These are phyloP conservation scores for Delonix regia DNA, from an alignment of 306 rosid species.

Conservation along the genomic window DNA sequence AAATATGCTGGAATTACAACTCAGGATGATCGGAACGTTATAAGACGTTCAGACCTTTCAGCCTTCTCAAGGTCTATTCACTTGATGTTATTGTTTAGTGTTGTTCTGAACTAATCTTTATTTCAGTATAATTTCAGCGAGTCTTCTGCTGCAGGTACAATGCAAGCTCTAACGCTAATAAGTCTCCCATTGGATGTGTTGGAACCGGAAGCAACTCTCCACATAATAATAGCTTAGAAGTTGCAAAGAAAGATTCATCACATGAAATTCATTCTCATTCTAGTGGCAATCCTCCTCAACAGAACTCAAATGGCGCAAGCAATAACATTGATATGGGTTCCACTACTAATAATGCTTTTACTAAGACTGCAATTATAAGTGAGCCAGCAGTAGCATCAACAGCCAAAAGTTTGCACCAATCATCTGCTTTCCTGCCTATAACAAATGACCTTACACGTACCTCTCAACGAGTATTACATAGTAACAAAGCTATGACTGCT, in stretches of 20 bases:
- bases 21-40: constrained; percentile 64
- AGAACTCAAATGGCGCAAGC: constrained; percentile 62
- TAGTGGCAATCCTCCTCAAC: constrained; percentile 64
- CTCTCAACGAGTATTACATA: constrained; percentile 48
- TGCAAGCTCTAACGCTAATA: constrained; percentile 58
- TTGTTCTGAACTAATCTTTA: constrained; percentile 25
- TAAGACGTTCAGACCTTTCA: constrained; percentile 73
- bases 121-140: not conserved
- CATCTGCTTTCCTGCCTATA: constrained; percentile 57
- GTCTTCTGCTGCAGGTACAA: constrained; percentile 59
- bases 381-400: constrained; percentile 53
- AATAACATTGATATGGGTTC: constrained; percentile 74
- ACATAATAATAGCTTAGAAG: constrained; percentile 50
- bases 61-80: constrained; percentile 78
- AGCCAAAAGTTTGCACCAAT: constrained; percentile 51
- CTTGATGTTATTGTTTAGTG: constrained; percentile 21
- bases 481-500: constrained; percentile 37
- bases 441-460: constrained; percentile 44
- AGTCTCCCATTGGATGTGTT: constrained; percentile 59
- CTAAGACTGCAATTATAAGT: constrained; percentile 49
- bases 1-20: constrained; percentile 49
- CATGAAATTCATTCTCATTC: constrained; percentile 61
- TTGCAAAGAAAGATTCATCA: constrained; percentile 51
- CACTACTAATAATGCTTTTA: constrained; percentile 57
- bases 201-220: constrained; percentile 64